These are phyloP conservation scores for Tolypocladium endophyticum DNA, from an alignment of 2,329 filamentous ascomycete genomes.

Conservation along the genomic window DNA sequence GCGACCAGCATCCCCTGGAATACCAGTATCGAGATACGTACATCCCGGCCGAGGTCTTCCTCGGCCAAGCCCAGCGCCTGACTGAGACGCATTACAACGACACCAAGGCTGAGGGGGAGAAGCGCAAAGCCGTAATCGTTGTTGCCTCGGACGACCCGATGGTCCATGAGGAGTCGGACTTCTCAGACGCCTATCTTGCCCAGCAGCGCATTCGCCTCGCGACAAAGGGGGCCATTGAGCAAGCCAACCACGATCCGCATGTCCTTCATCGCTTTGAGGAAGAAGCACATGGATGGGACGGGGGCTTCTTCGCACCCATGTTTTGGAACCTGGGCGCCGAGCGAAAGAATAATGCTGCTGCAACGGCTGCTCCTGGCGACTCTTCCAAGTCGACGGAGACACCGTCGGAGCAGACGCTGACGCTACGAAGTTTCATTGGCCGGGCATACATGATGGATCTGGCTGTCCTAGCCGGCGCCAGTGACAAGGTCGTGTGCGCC, in stretches of 20 bases:
- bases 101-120: slow-evolving; percentile 24
- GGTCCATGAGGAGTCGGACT: slow-evolving; percentile 57
- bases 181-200: slow-evolving; percentile 47
- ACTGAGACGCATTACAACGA: slow-evolving; percentile 38
- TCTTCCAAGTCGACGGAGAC: slow-evolving; percentile 14
- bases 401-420: slow-evolving; percentile 44
- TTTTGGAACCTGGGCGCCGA: slow-evolving; percentile 65
- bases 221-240: slow-evolving; percentile 41
- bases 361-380: slow-evolving; percentile 13
- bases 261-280: slow-evolving; percentile 59
- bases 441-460: slow-evolving; percentile 77
- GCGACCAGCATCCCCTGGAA: slow-evolving; percentile 68
- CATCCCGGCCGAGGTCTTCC: slow-evolving; percentile 62
- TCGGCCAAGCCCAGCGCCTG: slow-evolving; percentile 45
- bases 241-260: slow-evolving; percentile 29
- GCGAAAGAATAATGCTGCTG: slow-evolving; percentile 27
- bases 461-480: slow-evolving; percentile 56
- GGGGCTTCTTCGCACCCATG: slow-evolving; percentile 72
- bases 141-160: slow-evolving; percentile 75
- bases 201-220: slow-evolving; percentile 71
- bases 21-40: slow-evolving; percentile 69
- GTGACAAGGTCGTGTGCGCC: slow-evolving; percentile 65
- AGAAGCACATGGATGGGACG: slow-evolving; percentile 76
- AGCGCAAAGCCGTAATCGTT: slow-evolving; percentile 39
- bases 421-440: slow-evolving; percentile 62